These are phyloP conservation scores for Ceratobasidium sp. DNA, from an alignment of 1,284 basidiomycete species.

Conservation along the genomic window DNA sequence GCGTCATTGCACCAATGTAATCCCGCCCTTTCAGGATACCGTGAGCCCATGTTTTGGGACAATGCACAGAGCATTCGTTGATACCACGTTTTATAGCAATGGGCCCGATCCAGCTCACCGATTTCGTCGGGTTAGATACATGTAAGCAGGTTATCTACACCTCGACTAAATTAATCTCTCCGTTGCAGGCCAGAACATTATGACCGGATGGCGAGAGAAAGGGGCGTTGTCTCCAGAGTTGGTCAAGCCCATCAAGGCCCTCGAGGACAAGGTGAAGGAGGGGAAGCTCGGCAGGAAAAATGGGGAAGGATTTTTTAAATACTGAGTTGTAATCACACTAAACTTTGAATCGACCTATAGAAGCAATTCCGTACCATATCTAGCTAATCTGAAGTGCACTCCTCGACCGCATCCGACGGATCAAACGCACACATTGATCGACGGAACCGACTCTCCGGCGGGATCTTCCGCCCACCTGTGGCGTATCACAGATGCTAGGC, in stretches of 20 bases:
- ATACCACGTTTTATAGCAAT: constrained; percentile 46
- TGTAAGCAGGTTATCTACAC: constrained; percentile 46
- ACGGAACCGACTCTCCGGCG: background rate
- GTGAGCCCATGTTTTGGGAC: constrained; percentile 35
- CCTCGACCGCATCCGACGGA: background rate
- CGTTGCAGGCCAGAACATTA: constrained; percentile 54
- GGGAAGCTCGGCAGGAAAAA: constrained; percentile 62
- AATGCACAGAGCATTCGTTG: background rate
- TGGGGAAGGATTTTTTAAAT: constrained; percentile 58
- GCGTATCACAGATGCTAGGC: background rate
- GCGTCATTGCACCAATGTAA: background rate
- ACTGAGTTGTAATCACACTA: constrained; percentile 39
- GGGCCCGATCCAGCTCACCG: constrained; percentile 62
- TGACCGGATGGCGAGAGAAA: constrained; percentile 55
- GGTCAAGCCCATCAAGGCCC: constrained; percentile 55
- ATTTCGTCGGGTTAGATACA: constrained; percentile 61
- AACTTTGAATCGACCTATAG: background rate
- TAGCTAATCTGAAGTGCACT: background rate
- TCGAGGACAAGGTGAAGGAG: constrained; percentile 59
- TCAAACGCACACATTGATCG: background rate
- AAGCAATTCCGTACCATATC: background rate
- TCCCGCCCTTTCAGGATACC: constrained; percentile 46
- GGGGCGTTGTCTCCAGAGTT: constrained; percentile 55
- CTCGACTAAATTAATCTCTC: constrained; percentile 42
- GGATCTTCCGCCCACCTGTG: background rate